phyloP scores from a whole-genome alignment of 2,329 filamentous ascomycete species.

The Elsinoe australis region DNA sequence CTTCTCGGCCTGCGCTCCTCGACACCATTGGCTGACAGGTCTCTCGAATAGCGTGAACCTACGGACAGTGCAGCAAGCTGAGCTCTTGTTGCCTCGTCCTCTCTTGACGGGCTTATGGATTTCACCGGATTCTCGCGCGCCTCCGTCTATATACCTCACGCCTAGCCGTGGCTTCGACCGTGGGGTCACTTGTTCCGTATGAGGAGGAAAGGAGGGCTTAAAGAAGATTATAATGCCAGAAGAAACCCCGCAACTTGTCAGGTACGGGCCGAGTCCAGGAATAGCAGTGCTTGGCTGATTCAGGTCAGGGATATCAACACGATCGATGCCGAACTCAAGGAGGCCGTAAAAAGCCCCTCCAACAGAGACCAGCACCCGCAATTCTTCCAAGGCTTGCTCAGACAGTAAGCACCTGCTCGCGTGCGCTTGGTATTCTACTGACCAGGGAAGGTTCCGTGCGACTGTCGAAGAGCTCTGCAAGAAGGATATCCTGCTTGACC shows the following conservation, averaged over 20 bases:
- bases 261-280: slow-evolving; percentile 3
- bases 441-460: slow-evolving; percentile 49
- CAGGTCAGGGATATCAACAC: slow-evolving; percentile 7
- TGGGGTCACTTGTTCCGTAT: slow-evolving; percentile 19
- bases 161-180: slow-evolving; percentile 50
- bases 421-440: not conserved
- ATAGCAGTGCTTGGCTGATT: not conserved
- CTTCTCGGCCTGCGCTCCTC: no score
- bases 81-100: slow-evolving; percentile 18
- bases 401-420: slow-evolving; percentile 12
- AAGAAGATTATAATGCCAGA: slow-evolving; percentile 9
- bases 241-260: slow-evolving; percentile 4
- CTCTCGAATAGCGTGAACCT: no score
- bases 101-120: slow-evolving; percentile 42
- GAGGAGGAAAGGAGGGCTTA: slow-evolving; percentile 12
- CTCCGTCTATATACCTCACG: slow-evolving; percentile 46
- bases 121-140: slow-evolving; percentile 42
- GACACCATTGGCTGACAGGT: no score
- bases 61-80: slow-evolving; percentile 16
- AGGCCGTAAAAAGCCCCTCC: slow-evolving; percentile 1
- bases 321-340: slow-evolving; percentile 21
- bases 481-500: slow-evolving; percentile 60
- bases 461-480: slow-evolving; percentile 66
- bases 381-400: slow-evolving; percentile 1
- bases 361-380: slow-evolving; percentile 8